Conservation (phyloP, 2,329 filamentous ascomycete genomes). For the Ophiocordyceps camponoti-rufipedis region DNA sequence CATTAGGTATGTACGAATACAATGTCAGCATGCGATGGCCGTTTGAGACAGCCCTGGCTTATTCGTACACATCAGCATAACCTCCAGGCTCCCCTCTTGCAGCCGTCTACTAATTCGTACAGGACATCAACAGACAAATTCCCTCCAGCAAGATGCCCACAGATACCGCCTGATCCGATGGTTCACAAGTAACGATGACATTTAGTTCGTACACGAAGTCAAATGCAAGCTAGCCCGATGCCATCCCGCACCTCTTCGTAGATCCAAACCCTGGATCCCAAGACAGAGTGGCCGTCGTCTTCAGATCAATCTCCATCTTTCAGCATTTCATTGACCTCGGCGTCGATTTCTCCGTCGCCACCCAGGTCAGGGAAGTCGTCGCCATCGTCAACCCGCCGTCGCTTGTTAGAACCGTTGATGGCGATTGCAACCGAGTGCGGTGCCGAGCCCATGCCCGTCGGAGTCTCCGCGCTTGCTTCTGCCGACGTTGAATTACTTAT, state of each 20-base stretch:
- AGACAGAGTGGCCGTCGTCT: background rate
- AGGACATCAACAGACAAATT: background rate
- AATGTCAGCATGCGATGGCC: background rate
- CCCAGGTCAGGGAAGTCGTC: conserved; percentile 36
- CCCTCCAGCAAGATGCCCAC: too few relatives aligned
- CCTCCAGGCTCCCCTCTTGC: background rate
- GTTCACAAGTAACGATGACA: too few relatives aligned
- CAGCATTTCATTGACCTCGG: conserved; percentile 37
- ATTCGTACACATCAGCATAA: background rate
- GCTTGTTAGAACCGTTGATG: conserved; percentile 36
- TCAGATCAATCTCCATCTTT: conserved; percentile 15
- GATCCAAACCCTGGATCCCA: background rate
- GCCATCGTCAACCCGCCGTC: conserved; percentile 31
- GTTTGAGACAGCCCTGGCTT: background rate
- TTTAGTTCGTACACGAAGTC: too few relatives aligned
- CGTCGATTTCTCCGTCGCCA: conserved; percentile 35
- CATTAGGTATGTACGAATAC: too few relatives aligned
- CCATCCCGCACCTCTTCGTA: background rate
- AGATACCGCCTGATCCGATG: too few relatives aligned
- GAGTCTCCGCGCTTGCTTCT: conserved; percentile 18
- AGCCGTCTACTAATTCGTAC: background rate
- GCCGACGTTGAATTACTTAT: background rate
- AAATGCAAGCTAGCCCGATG: background rate
- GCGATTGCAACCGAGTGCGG: conserved; percentile 31
- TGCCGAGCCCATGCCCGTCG: conserved; percentile 21